Evolutionary conservation across 192 early-diverging fungal species (phyloP), one percentile per base, ranked within the genome.

Genomic region (Piromyces sp.): DNA sequence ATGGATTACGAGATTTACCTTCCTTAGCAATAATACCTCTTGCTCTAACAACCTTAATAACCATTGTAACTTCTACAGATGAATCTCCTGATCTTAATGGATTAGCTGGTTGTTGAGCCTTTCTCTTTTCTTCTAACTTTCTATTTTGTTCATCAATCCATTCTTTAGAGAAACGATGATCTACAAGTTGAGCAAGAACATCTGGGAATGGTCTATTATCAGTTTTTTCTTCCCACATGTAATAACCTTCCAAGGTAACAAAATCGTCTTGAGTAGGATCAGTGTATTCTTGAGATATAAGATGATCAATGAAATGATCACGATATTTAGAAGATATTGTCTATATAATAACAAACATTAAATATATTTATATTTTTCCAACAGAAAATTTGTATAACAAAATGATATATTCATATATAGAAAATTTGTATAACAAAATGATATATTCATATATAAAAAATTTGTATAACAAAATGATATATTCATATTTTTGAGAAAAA

Each of bases 11-110:
- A 13, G 80, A 58, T 36, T 84, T 86, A 30, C 88, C 88, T 81
- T 89, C 89, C 79, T 90, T 90, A 28, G 86, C 86, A 31, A 89
- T 79, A 31, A 90, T 80, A n/a, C 84, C 87, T n/a, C 86, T 81
- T 7, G 87, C 89, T 42, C 87, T 84, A 30, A 90, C 85, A 29
- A 90, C 82, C 40, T 90, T 90, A 82, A 90, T 68, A 11, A 68
- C 51, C 51, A 68, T 68, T 11, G 51, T n/a, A 0, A n/a, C 26
- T 28, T 68, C 51, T n/a, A 68, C 51, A 9, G 51, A 68, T 26
- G 51, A 68, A n/a, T 68, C 51, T n/a, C 51, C 51, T 68, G 51
- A 5, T 68, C 51, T 68, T 68, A n/a, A 26, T n/a, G 51, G 51
- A 68, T 4, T 19, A 51, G 51, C 26, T 7, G 51, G 51, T 68